phyloP scores from a whole-genome alignment of 192 early-diverging fungal species.

The Spizellomyces sp. region DNA sequence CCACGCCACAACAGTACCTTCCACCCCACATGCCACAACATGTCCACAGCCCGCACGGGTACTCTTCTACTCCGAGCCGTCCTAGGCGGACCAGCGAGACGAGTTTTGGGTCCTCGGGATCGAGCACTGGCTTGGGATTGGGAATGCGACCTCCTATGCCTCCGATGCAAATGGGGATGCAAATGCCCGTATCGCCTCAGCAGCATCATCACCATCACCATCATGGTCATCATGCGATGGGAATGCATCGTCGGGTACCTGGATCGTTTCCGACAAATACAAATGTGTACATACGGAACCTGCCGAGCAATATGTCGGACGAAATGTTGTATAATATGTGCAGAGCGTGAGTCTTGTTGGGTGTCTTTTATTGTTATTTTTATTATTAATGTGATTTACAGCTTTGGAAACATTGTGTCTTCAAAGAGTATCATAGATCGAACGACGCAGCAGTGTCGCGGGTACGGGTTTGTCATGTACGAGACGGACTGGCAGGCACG shows the following conservation, averaged over 20 bases:
- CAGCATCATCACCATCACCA: background rate
- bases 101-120: background rate
- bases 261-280: constrained; percentile 45
- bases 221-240: background rate
- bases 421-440: constrained; percentile 85
- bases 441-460: constrained; percentile 79
- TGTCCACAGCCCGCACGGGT: no score
- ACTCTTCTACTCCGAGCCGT: no score
- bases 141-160: no score
- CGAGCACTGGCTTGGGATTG: no score
- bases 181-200: background rate
- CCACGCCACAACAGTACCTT: no score
- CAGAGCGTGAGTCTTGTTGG: constrained; percentile 50
- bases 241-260: no score
- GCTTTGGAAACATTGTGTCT: constrained; percentile 74
- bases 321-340: constrained; percentile 66
- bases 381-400: constrained; percentile 20
- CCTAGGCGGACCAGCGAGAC: background rate
- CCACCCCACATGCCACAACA: no score
- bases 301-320: constrained; percentile 70
- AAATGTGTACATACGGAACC: constrained; percentile 83
- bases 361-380: constrained; percentile 2
- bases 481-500: constrained; percentile 67
- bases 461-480: constrained; percentile 90
- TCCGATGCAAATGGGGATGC: background rate